Base-by-base conservation (phyloP, 164 flowering plant genomes). In the Nymphaea colorata region DNA sequence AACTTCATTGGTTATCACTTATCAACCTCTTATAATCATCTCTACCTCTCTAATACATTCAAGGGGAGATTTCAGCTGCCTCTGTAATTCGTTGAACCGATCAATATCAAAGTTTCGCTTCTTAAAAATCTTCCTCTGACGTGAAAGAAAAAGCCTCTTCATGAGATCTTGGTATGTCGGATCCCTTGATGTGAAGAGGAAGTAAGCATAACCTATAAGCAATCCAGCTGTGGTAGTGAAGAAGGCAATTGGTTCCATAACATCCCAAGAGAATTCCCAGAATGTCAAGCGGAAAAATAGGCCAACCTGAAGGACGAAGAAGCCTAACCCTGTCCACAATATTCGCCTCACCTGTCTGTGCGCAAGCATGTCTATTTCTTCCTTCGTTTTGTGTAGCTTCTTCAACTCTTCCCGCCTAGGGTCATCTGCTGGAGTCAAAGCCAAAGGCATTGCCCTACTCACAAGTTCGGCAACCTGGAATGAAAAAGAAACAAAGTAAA, bases 221-320 rank as follows among this genome's bases (percentile, higher is more conserved):
- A 90, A 66, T 42, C 96, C 87, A 41, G 86, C 69, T 4, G 91
- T 66, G 11, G 96, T 92, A 41, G 84, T 69, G 73, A 90, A 92
- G 73, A 90, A 90, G 61, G 95, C 87, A 70, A 92, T 79, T 1
- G 96, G 98, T 72, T 92, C 98, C 98, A 90, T 90, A 2, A 92
- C 93, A 71, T 92, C 98, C 98, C 98, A 92, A 3, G 96, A 92
- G 75, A 92, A 90, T 62, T 92, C 98, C 96, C 96, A 88, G 75
- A 87, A 92, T 11, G 98, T 90, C 3, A 92, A 80, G 41, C 96
- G 84, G 75, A 92, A 92, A 74, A 92, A 90, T 43, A 88, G 86
- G 16, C 91, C 87, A 6, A 92, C 83, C 65, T 90, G 95, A n/a
- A 79, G 6, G 67, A 90, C 75, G 18, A 84, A 69, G 41, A 82